Base-by-base conservation (phyloP, 2,329 filamentous ascomycete species). In the Colletotrichum karsti region DNA sequence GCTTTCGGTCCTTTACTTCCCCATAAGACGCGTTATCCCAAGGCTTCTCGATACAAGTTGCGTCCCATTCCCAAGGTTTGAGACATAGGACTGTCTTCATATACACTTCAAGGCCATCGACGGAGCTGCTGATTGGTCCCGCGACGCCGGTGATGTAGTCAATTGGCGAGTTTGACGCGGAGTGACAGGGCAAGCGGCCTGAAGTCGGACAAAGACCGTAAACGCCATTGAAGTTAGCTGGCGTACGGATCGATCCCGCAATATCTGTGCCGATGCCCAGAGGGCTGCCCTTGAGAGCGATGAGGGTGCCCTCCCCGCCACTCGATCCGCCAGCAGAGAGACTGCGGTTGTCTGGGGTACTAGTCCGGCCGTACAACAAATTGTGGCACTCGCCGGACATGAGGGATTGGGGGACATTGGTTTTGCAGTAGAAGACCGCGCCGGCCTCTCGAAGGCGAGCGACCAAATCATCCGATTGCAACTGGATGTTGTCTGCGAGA, bases 391-490 rank as follows among this genome's bases (percentile, higher is more conserved):
- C 90, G 44, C 90, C 75, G 15, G 82, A 81, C 75, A 82, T 83
- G 46, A 89, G 78, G 0, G 82, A 85, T 71, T 89, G 87, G 0
- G 91, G 90, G 4, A 92, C 84, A 65, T 91, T 93, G 0, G 91
- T 93, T 75, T 93, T 92, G 65, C 88, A 87, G 73, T 91, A 90
- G 51, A 89, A 81, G 2, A 92, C 83, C 2, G 90, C 90, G 2
- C 91, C 91, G 0, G 88, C 80, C 18, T 79, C 80, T 39, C 85
- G 79, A 7, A 92, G 78, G 2, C 91, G 79, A 1, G 84, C 80
- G 0, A 91, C 84, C 24, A 92, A 80, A 0, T 86, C 85, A 5
- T 87, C 83, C 5, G 37, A 41, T 73, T 91, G 87, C 35, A 5
- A 10, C 37, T 9, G 5, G 7, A 41, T n/a, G 82, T 76, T 10